These are phyloP conservation scores for Themeda triandra DNA, from an alignment of 176 grass and related monocot species.

Conservation along the genomic window DNA sequence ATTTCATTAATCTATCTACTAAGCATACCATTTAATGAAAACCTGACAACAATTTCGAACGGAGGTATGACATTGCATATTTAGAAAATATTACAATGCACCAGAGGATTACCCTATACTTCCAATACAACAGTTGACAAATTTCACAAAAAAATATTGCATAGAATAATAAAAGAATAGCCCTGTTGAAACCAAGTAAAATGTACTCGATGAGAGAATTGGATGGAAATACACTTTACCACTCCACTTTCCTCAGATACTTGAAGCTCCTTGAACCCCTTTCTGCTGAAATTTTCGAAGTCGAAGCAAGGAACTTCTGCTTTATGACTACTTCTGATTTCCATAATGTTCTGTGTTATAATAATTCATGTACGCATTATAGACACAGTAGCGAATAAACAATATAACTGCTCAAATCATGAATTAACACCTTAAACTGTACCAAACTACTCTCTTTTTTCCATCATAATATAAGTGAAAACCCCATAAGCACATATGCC, in stretches of 20 bases:
- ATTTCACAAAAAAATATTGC: background rate
- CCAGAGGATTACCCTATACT: background rate
- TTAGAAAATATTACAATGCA: background rate
- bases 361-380: constrained; percentile 22
- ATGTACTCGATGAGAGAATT: constrained; percentile 9
- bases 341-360: constrained; percentile 78
- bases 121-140: background rate
- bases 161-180: background rate
- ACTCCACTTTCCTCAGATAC: constrained; percentile 97
- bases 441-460: background rate
- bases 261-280: constrained; percentile 90
- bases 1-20: background rate
- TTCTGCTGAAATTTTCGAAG: constrained; percentile 88
- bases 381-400: constrained; percentile 1
- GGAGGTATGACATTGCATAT: background rate
- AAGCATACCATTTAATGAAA: background rate
- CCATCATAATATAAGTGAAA: background rate
- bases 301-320: constrained; percentile 92
- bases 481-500: background rate
- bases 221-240: constrained; percentile 56
- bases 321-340: constrained; percentile 82
- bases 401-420: background rate
- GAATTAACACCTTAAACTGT: background rate
- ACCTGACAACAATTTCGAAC: background rate
- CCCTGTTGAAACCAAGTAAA: constrained; percentile 32